Base-by-base conservation (phyloP, 805 yeast species). In the Wickerhamiella galacta region DNA sequence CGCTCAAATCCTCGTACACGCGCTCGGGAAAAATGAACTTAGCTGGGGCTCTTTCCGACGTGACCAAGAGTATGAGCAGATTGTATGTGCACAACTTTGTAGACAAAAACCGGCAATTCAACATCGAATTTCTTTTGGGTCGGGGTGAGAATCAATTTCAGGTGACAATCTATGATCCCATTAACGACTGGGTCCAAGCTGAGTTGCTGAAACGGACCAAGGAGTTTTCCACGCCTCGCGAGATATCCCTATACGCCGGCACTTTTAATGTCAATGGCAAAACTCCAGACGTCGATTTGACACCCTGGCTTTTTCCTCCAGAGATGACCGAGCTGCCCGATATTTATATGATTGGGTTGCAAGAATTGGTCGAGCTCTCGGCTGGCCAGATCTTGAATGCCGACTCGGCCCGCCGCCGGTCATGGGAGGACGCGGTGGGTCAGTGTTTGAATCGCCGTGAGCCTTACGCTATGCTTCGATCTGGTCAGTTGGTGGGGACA, bases 1-100 rank as follows among this genome's bases (percentile, higher is more conserved):
- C 99, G 0, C 63, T 90, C 40, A 90, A 90, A 54, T 80, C 95
- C 0, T 82, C 95, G 3, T 90, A 78, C 49, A 80, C 96, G 2
- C 68, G 99, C 50, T 75, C 80, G 19, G 98, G 98, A 16, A 87
- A 85, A 48, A 83, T 85, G 95, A 82, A 87, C 28, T 58, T 90
- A 34, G 96, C 96, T 0, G 95, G 96, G 22, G 95, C 95, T 0
- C 56, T 90, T n/a, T 78, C 94, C 0, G 99, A 90, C 57, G 95
- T 92, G 3, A 83, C 96, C 1, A 90, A 90, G 55, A 81, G 95
- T 0, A 94, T 90, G 6, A 75, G 93, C 26, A 66, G 99, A 54
- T 73, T 90, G 70, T 90, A 90, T 53, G 87, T 90, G 51, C 90
- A 90, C 57, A 87, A 92, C 41, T 90, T 90, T 56, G 85, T 82